Evolutionary conservation across 2,329 filamentous ascomycete species (phyloP).

Genomic region (Dryadomyces quercivorus): DNA sequence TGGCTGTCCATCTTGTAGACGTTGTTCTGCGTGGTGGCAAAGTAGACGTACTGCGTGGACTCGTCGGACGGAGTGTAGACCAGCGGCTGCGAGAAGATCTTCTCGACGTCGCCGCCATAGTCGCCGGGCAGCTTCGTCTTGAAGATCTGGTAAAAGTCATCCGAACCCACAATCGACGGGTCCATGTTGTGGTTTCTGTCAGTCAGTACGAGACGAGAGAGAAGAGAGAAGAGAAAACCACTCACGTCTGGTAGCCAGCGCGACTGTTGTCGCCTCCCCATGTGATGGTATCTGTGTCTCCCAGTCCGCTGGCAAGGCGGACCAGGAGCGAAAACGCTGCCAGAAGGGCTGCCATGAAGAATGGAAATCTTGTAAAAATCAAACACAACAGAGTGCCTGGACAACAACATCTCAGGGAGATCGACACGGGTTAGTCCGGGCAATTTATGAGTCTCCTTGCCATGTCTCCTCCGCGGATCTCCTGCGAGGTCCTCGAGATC

Average conservation of each 20-base stretch:
- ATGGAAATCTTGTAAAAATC: background rate
- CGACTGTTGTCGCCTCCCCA: conserved; percentile 46
- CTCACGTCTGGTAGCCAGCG: conserved; percentile 38
- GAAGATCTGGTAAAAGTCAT: conserved; percentile 44
- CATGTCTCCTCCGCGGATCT: no score
- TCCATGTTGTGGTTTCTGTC: conserved; percentile 48
- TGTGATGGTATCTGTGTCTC: conserved; percentile 44
- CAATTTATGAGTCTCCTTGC: no score
- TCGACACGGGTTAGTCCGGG: no score
- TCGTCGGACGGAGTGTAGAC: conserved; percentile 28
- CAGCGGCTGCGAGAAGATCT: conserved; percentile 38
- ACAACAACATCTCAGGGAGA: no score
- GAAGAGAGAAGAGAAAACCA: conserved; percentile 10
- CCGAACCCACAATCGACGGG: conserved; percentile 40
- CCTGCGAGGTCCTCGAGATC: no score
- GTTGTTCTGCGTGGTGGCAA: conserved; percentile 38
- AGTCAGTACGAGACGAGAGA: background rate
- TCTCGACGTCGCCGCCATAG: conserved; percentile 36
- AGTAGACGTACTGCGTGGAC: conserved; percentile 32
- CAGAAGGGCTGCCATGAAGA: conserved; percentile 1
- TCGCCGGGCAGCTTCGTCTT: conserved; percentile 36
- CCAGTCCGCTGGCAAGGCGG: conserved; percentile 21
- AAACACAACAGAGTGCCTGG: background rate
- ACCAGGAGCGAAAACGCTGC: conserved; percentile 17
- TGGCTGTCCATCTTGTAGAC: conserved; percentile 35